Evolutionary conservation across 2,329 filamentous ascomycete genomes (phyloP).

Genomic region (Trichophyton mentagrophytes): DNA sequence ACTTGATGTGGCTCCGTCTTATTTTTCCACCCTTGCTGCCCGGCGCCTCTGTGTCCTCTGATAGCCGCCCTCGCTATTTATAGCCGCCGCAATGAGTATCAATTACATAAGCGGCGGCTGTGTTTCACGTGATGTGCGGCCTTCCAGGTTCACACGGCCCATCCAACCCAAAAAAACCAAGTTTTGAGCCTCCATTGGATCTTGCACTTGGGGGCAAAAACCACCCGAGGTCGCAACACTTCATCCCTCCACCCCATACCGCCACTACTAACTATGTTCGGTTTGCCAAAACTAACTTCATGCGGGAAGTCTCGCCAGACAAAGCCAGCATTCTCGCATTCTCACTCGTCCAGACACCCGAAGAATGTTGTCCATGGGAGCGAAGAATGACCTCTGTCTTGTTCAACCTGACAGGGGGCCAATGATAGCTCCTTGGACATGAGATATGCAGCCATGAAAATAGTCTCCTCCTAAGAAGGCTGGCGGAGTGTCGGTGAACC

Average conservation of each 20-base stretch:
- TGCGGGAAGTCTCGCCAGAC: background rate
- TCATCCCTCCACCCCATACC: background rate
- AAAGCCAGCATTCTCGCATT: background rate
- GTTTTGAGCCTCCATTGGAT: background rate
- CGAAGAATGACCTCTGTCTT: background rate
- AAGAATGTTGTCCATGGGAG: background rate
- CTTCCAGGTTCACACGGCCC: background rate
- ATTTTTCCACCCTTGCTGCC: no score
- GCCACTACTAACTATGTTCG: background rate
- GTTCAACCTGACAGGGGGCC: background rate
- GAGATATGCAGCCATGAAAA: background rate
- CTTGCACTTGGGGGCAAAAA: background rate
- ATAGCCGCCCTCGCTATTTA: background rate
- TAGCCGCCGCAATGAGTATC: background rate
- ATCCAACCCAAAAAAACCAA: constrained; percentile 2
- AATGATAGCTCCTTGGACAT: background rate
- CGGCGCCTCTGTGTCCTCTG: background rate
- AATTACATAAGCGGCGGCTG: background rate
- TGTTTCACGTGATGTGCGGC: background rate
- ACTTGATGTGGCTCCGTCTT: no score
- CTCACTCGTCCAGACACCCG: background rate
- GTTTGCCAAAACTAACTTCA: background rate
- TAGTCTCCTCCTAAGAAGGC: background rate
- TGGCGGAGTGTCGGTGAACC: background rate
- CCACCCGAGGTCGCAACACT: background rate